Base-by-base conservation (phyloP, 192 early-diverging fungal genomes). In the Podila epicladia region DNA sequence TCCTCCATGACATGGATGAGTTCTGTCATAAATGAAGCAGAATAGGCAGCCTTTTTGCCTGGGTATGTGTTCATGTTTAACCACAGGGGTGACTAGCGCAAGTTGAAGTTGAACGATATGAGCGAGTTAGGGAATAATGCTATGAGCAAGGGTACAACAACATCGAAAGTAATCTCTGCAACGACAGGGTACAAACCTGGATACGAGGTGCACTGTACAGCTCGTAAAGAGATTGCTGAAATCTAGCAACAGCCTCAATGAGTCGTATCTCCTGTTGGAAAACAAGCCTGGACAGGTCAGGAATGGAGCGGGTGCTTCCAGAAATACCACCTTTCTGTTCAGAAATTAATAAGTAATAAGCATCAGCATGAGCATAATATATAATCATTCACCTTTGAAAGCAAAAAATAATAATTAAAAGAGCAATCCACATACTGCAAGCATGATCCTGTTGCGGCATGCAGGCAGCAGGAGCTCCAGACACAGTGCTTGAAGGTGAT, bases 151-250 rank as follows among this genome's bases (percentile, higher is more conserved):
- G 33, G 33, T 33, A 7, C 41, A 45, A 15, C 41, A 45, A 45
- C 38, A 45, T 45, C 41, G 38, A 45, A 45, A 45, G 41, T 1
- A 13, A 45, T 45, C 12, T 45, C 13, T 45, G 41, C 15, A 2
- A 15, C 15, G 41, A 45, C 15, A 55, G 24, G 33, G 11, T 31
- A 38, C 32, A 59, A 86, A 89, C 88, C 82, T 89, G 88, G 35
- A 89, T 87, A 31, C 88, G 82, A 60, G 88, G 88, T 32, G 88
- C 86, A 33, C 67, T 82, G 82, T 89, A 89, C 26, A 89, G 51
- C 60, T 84, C 73, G 38, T 74, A 86, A 29, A 89, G 60, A 1
- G 78, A 74, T 8, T 78, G 75, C 64, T 87, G 84, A 37, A 89
- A 86, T 62, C 85, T 72, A 26, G 32, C 59, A 5, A 86, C 88